Conservation (phyloP, 441 rosid genomes). For the Geranium incanum region DNA sequence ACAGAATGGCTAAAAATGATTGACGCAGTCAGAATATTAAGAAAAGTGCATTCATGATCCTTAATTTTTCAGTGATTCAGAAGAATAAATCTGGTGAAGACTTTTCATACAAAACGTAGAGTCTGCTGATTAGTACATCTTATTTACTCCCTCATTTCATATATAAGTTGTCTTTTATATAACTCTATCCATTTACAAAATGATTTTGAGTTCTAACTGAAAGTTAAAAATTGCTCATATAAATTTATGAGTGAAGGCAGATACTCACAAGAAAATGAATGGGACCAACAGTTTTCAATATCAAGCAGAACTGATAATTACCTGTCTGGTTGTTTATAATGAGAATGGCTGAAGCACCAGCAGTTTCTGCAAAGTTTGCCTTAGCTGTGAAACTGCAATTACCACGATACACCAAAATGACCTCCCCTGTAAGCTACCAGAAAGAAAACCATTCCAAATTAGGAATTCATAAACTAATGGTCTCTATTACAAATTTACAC, state of each 20-base stretch:
- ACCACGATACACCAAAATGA: conserved; percentile 53
- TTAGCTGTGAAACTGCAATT: conserved; percentile 52
- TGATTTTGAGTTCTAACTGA: not conserved
- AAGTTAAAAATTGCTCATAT: not conserved
- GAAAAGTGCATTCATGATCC: conserved; percentile 1
- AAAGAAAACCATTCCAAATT: conserved; percentile 18
- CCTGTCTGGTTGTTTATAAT: conserved; percentile 51
- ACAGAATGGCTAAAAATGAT: not conserved
- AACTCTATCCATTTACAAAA: not conserved
- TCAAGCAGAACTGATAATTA: conserved; percentile 11
- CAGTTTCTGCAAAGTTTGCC: conserved; percentile 45
- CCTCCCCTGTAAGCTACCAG: conserved; percentile 46
- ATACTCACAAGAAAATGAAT: not conserved
- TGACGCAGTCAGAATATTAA: not conserved
- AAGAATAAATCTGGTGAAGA: not conserved
- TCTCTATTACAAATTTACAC: not conserved
- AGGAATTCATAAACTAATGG: conserved; percentile 3
- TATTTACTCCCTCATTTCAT: not conserved
- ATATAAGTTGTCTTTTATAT: not conserved
- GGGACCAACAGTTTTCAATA: conserved; percentile 9
- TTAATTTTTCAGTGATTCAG: not conserved
- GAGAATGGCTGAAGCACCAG: conserved; percentile 52
- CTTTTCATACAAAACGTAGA: conserved; percentile 1
- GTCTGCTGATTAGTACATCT: not conserved
- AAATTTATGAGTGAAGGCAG: not conserved